These are phyloP conservation scores for Termitomyces eurrhizus DNA, from an alignment of 768 basidiomycete species.

Conservation along the genomic window DNA sequence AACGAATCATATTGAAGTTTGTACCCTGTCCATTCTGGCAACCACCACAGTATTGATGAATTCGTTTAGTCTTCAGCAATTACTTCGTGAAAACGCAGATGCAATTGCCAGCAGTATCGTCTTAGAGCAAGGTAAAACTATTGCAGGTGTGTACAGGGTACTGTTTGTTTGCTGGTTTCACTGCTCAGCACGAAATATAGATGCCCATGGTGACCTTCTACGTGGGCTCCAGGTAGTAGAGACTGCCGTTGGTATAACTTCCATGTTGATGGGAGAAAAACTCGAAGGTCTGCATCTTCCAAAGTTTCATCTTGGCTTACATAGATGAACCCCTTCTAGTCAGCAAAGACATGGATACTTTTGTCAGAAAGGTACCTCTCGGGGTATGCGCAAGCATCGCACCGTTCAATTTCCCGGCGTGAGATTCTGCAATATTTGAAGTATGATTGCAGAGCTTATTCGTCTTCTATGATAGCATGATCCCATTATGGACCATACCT, in stretches of 20 bases:
- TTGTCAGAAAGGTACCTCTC: constrained; percentile 76
- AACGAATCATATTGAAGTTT: constrained; percentile 86
- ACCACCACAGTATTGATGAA: background rate
- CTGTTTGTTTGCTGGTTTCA: background rate
- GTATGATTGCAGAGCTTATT: constrained; percentile 1
- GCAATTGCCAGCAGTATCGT: constrained; percentile 88
- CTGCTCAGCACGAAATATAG: constrained; percentile 30
- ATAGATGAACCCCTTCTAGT: constrained; percentile 40
- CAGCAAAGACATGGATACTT: constrained; percentile 95
- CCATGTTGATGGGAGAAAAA: constrained; percentile 85
- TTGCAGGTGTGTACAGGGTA: constrained; percentile 51
- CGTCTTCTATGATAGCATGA: constrained; percentile 57
- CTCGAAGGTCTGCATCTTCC: constrained; percentile 62
- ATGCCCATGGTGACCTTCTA: constrained; percentile 93
- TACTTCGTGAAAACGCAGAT: constrained; percentile 82
- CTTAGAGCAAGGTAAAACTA: constrained; percentile 93
- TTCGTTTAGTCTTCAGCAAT: constrained; percentile 70
- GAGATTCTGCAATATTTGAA: constrained; percentile 21
- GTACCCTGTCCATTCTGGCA: constrained; percentile 21
- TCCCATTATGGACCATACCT: constrained; percentile 94
- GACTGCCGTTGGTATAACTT: constrained; percentile 76
- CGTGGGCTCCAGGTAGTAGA: constrained; percentile 91
- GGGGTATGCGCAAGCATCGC: constrained; percentile 86
- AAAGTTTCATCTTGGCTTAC: background rate
- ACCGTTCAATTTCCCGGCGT: constrained; percentile 92